A percentile compares a stretch with the other conserved stretches of the same genome.
phyloP scores from a whole-genome alignment of 345 rosid genomes.

The Salix arbutifolia region DNA sequence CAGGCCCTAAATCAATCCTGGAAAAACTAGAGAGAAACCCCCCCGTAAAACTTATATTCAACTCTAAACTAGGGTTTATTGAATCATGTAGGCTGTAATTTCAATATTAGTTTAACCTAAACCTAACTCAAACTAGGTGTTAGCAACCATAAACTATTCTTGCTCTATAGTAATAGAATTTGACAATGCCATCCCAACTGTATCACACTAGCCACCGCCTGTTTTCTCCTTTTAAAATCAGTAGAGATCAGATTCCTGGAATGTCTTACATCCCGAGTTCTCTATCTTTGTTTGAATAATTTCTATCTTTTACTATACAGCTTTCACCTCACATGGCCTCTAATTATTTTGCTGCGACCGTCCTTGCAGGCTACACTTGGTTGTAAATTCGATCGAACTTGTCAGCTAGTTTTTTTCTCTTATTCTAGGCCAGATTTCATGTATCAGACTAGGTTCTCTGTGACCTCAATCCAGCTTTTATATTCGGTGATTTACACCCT shows the following conservation, averaged over 20 bases:
- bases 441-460: too few relatives aligned
- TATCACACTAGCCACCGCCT: neutral
- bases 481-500: neutral
- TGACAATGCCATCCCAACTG: neutral
- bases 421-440: too few relatives aligned
- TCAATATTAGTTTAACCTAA: too few relatives aligned
- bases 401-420: too few relatives aligned
- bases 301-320: neutral
- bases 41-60: too few relatives aligned
- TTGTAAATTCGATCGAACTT: neutral
- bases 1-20: too few relatives aligned
- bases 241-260: slow-evolving; percentile 9
- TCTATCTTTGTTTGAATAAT: neutral
- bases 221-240: neutral
- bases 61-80: too few relatives aligned
- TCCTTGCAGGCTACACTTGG: slow-evolving; percentile 16
- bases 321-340: slow-evolving; percentile 6
- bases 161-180: neutral
- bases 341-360: neutral
- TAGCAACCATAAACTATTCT: neutral
- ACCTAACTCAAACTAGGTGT: too few relatives aligned
- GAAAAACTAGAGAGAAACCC: too few relatives aligned
- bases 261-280: slow-evolving; percentile 1
- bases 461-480: neutral
- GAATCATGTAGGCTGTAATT: too few relatives aligned